Percentiles rank a stretch among this genome's conserved stretches.
phyloP scores from a whole-genome alignment of 176 grass and related monocot species.

The Carex scoparia region DNA sequence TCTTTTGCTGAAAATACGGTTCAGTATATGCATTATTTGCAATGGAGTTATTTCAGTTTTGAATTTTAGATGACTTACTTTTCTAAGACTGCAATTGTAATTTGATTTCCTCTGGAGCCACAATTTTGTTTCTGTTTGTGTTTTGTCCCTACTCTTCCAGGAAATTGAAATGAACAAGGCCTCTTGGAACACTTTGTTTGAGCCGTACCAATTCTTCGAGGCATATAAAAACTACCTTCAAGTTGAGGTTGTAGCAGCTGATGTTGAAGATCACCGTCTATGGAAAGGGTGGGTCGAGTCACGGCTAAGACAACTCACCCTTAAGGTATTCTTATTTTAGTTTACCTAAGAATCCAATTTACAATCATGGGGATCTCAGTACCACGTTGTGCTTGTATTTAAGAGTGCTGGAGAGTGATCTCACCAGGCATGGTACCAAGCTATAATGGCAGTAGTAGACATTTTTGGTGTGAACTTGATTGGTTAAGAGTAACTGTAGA shows the following conservation, averaged over 20 bases:
- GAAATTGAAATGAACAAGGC: constrained; percentile 90
- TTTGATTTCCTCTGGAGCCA: constrained; percentile 17
- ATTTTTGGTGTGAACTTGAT: background rate
- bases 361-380: background rate
- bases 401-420: background rate
- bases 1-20: constrained; percentile 10
- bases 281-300: constrained; percentile 99
- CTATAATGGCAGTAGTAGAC: background rate
- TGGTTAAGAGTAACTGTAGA: background rate
- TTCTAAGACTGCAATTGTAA: background rate
- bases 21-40: constrained; percentile 20
- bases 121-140: constrained; percentile 26
- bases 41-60: background rate
- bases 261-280: constrained; percentile 78
- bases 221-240: constrained; percentile 96
- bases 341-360: background rate
- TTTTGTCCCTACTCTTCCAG: constrained; percentile 43
- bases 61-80: background rate
- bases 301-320: constrained; percentile 77
- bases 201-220: constrained; percentile 82
- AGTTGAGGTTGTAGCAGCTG: constrained; percentile 72
- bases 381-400: background rate
- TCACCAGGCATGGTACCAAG: background rate
- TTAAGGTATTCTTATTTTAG: constrained; percentile 51
- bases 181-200: constrained; percentile 68